Conservation (phyloP, 1,284 basidiomycete genomes). For the Microbotryum scabiosae region DNA sequence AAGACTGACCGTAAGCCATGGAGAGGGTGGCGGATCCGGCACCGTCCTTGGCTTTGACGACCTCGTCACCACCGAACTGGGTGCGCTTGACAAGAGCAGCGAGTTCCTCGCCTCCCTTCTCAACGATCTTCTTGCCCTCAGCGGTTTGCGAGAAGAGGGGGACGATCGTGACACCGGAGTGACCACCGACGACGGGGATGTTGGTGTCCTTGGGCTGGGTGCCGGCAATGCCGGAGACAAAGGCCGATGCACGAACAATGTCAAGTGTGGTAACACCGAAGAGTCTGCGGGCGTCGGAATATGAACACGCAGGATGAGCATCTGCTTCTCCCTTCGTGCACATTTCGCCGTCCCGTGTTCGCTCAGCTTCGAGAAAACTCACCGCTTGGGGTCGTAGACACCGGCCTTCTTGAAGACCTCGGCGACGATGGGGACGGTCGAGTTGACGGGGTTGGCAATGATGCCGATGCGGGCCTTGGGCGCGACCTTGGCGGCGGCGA, state of each 20-base stretch:
- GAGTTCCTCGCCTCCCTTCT: conserved; percentile 56
- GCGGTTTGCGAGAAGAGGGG: conserved; percentile 79
- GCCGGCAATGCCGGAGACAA: conserved; percentile 68
- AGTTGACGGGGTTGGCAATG: conserved; percentile 72
- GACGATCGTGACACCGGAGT: conserved; percentile 93
- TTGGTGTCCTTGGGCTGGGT: conserved; percentile 54
- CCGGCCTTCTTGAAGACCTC: conserved; percentile 86
- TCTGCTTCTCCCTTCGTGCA: neutral
- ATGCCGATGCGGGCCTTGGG: conserved; percentile 88
- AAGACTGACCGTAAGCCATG: conserved; percentile 66
- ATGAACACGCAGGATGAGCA: too few species aligned
- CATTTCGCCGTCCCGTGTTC: neutral
- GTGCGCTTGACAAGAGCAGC: conserved; percentile 70
- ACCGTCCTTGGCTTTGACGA: conserved; percentile 81
- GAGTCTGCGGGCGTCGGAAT: conserved; percentile 36
- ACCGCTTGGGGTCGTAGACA: conserved; percentile 74
- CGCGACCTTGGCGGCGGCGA: conserved; percentile 72
- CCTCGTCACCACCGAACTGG: conserved; percentile 88
- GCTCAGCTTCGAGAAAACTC: conserved; percentile 27
- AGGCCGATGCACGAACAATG: conserved; percentile 88
- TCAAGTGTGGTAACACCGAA: conserved; percentile 93
- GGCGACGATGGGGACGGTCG: conserved; percentile 93
- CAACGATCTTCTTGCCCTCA: conserved; percentile 41
- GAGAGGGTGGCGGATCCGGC: conserved; percentile 81
- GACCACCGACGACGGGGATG: conserved; percentile 88